These are phyloP conservation scores for Solanum chiquidenum DNA, from an alignment of 257 asterid species.

Conservation along the genomic window DNA sequence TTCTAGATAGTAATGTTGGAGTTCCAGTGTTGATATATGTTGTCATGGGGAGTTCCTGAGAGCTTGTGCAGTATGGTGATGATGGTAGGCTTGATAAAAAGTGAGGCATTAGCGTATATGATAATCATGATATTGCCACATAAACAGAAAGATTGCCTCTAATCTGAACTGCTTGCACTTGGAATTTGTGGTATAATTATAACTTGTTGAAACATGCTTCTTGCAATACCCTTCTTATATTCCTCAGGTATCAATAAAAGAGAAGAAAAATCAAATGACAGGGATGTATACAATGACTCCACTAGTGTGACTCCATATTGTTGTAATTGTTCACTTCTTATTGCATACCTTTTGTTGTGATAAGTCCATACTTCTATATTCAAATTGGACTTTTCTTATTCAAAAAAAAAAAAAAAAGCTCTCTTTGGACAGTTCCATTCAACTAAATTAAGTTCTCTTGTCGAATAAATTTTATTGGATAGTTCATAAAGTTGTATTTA, in stretches of 20 bases:
- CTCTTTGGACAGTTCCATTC: neutral
- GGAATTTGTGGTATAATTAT: neutral
- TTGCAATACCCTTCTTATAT: neutral
- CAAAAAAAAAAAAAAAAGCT: neutral
- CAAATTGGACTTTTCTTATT: neutral
- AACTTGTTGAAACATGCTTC: neutral
- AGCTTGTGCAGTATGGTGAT: constrained; percentile 62
- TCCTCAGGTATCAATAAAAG: neutral
- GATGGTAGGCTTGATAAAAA: constrained; percentile 84
- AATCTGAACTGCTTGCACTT: constrained; percentile 15
- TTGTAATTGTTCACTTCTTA: neutral
- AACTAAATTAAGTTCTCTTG: neutral
- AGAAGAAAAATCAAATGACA: neutral
- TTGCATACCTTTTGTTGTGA: neutral
- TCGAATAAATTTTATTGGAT: neutral
- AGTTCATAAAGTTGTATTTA: neutral
- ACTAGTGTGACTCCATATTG: neutral
- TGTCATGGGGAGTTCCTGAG: too few species aligned
- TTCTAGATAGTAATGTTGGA: too few species aligned
- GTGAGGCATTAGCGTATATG: constrained; percentile 64
- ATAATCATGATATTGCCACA: constrained; percentile 25
- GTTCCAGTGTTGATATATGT: too few species aligned
- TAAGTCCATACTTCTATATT: neutral
- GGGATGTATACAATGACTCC: neutral
- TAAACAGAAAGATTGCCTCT: constrained; percentile 15